Percentiles rank a stretch among this genome's conserved stretches.
Evolutionary conservation across 352 stramenopile species (phyloP).

Genomic region (Globisporangium camurandrum): DNA sequence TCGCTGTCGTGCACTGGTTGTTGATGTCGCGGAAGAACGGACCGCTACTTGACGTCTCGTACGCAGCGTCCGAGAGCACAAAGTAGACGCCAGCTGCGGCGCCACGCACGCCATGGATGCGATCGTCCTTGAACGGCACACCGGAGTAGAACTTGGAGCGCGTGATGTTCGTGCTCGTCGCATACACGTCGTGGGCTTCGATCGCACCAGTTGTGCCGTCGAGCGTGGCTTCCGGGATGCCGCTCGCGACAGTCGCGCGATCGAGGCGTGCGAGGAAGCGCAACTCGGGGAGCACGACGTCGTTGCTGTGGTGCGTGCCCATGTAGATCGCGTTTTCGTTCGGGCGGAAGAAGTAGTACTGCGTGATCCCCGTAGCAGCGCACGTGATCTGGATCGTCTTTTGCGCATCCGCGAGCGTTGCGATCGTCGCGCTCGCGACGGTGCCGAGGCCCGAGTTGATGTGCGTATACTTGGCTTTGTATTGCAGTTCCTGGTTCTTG

Average conservation of each 20-base stretch:
- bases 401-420: slow-evolving; percentile 21
- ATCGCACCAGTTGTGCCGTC: slow-evolving; percentile 25
- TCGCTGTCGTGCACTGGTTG: slow-evolving; percentile 37
- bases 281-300: slow-evolving; percentile 26
- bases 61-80: slow-evolving; percentile 34
- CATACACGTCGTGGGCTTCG: slow-evolving; percentile 32
- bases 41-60: slow-evolving; percentile 34
- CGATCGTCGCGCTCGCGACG: slow-evolving; percentile 20
- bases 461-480: slow-evolving; percentile 34
- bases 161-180: slow-evolving; percentile 20
- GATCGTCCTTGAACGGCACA: slow-evolving; percentile 30
- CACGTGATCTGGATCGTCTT: slow-evolving; percentile 41
- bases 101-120: slow-evolving; percentile 31
- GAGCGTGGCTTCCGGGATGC: slow-evolving; percentile 26
- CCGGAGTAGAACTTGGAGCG: slow-evolving; percentile 40
- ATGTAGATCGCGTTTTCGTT: slow-evolving; percentile 52
- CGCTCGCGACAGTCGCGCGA: slow-evolving; percentile 25
- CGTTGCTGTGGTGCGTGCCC: slow-evolving; percentile 35
- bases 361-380: slow-evolving; percentile 24
- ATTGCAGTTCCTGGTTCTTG: slow-evolving; percentile 40
- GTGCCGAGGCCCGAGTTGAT: slow-evolving; percentile 39
- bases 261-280: slow-evolving; percentile 39
- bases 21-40: slow-evolving; percentile 57
- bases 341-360: slow-evolving; percentile 46
- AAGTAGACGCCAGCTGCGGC: slow-evolving; percentile 35